Base-by-base conservation (phyloP, 2,329 filamentous ascomycete species). In the Thermothelomyces thermophilus region DNA sequence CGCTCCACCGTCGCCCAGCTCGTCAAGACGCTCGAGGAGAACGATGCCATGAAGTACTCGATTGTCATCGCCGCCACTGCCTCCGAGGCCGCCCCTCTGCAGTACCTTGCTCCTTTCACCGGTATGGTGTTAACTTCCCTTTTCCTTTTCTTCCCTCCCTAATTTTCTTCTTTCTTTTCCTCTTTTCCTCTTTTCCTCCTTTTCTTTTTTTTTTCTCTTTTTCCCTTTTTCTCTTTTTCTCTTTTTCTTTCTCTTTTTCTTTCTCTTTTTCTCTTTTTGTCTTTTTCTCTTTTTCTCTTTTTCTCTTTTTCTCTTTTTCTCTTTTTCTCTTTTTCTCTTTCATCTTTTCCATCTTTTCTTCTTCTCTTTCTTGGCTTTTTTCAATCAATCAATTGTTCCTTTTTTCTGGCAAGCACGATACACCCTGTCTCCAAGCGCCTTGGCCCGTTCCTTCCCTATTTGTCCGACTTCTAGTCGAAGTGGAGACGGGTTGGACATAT, bases 11-110 rank as follows among this genome's bases (percentile, higher is more conserved):
- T 98, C 65, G 93, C 93, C 62, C 93, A 98, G 82, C 85, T 98
- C 66, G 93, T 98, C 80, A 90, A 97, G 87, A 97, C 93, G 59
- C 88, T 98, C 52, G 91, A 97, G 83, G 91, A 97, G 86, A 95
- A 96, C 73, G 90, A 97, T 66, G 90, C 93, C 69, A 95, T 98
- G 90, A 95, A 96, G 80, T 98, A 97, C 83, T 84, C 79, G 61
- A 83, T 95, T 61, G 72, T 98, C 60, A 89, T 97, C 61, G 93
- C 93, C 61, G 93, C 93, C 65, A 98, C 93, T 57, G 93, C 93
- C 64, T 97, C 93, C 50, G 93, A 98, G 77, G 93, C 93, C 59
- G 59, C 90, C 66, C 89, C 90, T 64, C 80, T 96, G 48, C 90
- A 96, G 74, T 96, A 94, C 73, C 77, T 95, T 58, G 90, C 90